A percentile compares a stretch with the other conserved stretches of the same genome.
These are phyloP conservation scores for Colletotrichum agaves DNA, from an alignment of 2,329 filamentous ascomycete genomes.

Conservation along the genomic window DNA sequence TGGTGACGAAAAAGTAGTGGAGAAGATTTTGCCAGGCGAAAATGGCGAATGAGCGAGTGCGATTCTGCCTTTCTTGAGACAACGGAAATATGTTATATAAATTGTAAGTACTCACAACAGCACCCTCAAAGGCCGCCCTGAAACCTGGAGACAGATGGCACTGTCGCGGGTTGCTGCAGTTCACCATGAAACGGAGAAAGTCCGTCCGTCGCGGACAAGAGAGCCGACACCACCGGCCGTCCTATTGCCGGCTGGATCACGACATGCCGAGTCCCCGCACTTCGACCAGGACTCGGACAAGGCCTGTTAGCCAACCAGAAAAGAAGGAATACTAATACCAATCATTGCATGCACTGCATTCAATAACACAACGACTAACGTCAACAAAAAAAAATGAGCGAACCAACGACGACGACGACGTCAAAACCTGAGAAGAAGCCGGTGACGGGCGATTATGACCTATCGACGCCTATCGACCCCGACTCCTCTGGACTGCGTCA, in stretches of 20 bases:
- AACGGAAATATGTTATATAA: background rate
- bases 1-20: slow-evolving; percentile 8
- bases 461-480: slow-evolving; percentile 62
- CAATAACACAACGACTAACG: background rate
- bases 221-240: slow-evolving; percentile 13
- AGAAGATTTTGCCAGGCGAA: background rate
- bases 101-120: background rate
- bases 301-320: slow-evolving; percentile 24
- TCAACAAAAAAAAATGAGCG: background rate
- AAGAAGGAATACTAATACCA: slow-evolving; percentile 18
- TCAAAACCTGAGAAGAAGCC: slow-evolving; percentile 13
- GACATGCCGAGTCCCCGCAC: slow-evolving; percentile 35
- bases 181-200: slow-evolving; percentile 1
- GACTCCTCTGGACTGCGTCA: slow-evolving; percentile 66
- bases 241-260: slow-evolving; percentile 32
- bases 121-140: background rate
- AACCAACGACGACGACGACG: background rate
- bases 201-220: slow-evolving; percentile 18
- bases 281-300: slow-evolving; percentile 18
- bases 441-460: slow-evolving; percentile 68
- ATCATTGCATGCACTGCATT: background rate
- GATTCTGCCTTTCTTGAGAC: too few species aligned
- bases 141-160: too few species aligned
- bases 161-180: background rate
- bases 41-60: too few species aligned